Conservation (phyloP, 1,284 basidiomycete genomes). For the Rhodotorula sp. region DNA sequence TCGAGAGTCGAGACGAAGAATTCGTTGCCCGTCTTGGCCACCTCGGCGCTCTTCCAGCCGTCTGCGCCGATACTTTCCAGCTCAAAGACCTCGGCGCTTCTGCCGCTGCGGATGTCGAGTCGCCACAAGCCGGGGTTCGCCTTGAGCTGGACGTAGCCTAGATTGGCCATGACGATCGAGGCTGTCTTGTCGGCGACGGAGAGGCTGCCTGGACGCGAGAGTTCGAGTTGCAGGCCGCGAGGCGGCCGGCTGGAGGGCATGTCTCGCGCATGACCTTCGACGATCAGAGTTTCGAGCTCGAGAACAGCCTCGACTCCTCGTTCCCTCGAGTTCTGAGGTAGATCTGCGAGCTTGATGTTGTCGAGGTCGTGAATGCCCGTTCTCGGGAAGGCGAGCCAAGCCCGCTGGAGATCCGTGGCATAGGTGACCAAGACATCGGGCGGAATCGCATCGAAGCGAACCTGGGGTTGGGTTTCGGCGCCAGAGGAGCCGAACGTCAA, state of each 20-base stretch:
- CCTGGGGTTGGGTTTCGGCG: conserved; percentile 51
- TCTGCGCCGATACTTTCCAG: conserved; percentile 69
- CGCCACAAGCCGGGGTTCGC: conserved; percentile 82
- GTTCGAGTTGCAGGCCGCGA: conserved; percentile 78
- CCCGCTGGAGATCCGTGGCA: conserved; percentile 79
- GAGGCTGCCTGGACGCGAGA: conserved; percentile 51
- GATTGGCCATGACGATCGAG: conserved; percentile 73
- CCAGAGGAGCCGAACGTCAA: conserved; percentile 61
- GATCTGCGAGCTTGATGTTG: conserved; percentile 78
- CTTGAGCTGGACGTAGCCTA: conserved; percentile 96
- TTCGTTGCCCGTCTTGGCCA: conserved; percentile 60
- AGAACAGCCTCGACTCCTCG: conserved; percentile 74
- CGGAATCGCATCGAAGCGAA: conserved; percentile 59
- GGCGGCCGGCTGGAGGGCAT: conserved; percentile 61
- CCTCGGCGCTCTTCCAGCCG: conserved; percentile 73
- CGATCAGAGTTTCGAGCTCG: conserved; percentile 82
- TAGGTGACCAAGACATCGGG: conserved; percentile 78
- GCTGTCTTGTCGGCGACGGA: not conserved
- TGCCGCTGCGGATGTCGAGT: conserved; percentile 74
- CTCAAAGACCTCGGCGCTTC: conserved; percentile 68
- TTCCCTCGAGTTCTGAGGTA: conserved; percentile 51
- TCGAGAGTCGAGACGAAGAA: conserved; percentile 81
- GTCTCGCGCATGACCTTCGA: conserved; percentile 92
- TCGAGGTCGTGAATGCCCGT: conserved; percentile 91
- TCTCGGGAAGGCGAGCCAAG: conserved; percentile 88